Evolutionary conservation across 805 yeast species (phyloP), one percentile per base, ranked within the genome.

Genomic region (Starmerella stigmatis): DNA sequence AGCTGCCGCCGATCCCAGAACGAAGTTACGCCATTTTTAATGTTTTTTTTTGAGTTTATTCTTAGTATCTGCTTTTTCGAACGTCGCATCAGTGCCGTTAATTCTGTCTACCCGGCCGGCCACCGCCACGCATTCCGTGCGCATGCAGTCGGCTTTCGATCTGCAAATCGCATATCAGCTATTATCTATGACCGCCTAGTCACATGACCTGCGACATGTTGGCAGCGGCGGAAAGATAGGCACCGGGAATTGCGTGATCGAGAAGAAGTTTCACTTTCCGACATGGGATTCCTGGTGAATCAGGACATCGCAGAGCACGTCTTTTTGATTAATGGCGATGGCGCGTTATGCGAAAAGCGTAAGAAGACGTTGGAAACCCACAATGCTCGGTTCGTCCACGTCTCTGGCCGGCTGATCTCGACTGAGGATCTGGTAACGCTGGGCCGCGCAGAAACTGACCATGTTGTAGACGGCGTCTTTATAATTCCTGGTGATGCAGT

Each of bases 401-500:
- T 49, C 2, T 23, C 21, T 10, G 51, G 43, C 16, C 22, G 52
- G 4, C 28, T 41, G 2, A 46, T 48, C 3, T 31, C 46, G 3
- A 12, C 64, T 0, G 51, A 53, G 2, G 81, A 77, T 55, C 63
- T 86, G 30, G 64, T 68, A 1, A 63, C 69, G 0, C 57, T 73
- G 28, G 95, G 95, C 4, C 69, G 94, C 42, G 55, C 59, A 0
- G 73, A 73, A 21, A 86, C 81, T 3, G 78, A 74, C 38, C 58
- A 63, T 23, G 67, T 84, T 2, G 85, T 85, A 4, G 96, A 88
- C 60, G 67, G 76, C 46, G 88, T 84, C 2, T 86, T 82, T 62
- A 79, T 86, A 2, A n/a, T 36, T 19, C 40, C 40, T 3, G 15
- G 17, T 10, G 15, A 2, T 15, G 30, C 21, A 13, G 61, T 10